Percentiles rank a stretch among this genome's conserved stretches.
These are phyloP conservation scores for Seiridium cupressi DNA, from an alignment of 2,329 filamentous ascomycete genomes.

Conservation along the genomic window DNA sequence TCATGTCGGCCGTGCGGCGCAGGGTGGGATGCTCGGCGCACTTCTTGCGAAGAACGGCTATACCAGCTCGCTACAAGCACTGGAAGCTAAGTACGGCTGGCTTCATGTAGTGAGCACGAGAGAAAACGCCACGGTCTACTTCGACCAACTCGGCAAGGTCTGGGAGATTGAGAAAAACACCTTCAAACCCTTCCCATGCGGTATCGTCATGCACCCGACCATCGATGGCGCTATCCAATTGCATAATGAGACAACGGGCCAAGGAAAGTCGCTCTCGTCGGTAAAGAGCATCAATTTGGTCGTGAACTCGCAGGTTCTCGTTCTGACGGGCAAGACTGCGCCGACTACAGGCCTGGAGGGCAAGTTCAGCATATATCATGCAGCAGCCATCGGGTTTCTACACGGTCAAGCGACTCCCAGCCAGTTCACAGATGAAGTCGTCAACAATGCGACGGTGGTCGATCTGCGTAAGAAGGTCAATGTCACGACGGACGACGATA, in stretches of 20 bases:
- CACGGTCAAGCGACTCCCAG: conserved; percentile 49
- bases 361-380: conserved; percentile 56
- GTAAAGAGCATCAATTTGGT: conserved; percentile 38
- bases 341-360: conserved; percentile 48
- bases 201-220: conserved; percentile 54
- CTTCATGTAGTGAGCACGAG: conserved; percentile 46
- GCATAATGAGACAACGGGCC: conserved; percentile 31
- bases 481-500: conserved; percentile 35
- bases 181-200: conserved; percentile 57
- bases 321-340: conserved; percentile 48
- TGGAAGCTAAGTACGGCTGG: conserved; percentile 55
- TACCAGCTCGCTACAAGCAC: conserved; percentile 41
- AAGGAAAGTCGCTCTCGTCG: conserved; percentile 26
- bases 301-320: conserved; percentile 51
- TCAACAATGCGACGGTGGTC: conserved; percentile 38
- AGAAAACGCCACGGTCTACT: conserved; percentile 32
- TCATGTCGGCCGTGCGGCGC: conserved; percentile 50
- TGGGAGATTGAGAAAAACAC: conserved; percentile 54
- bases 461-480: conserved; percentile 42
- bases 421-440: conserved; percentile 47
- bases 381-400: conserved; percentile 47
- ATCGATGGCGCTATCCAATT: conserved; percentile 52
- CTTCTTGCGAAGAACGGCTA: conserved; percentile 43
- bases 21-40: conserved; percentile 44
- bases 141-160: conserved; percentile 30